phyloP scores from a whole-genome alignment of 2,329 filamentous ascomycete genomes.

The Simplicillium sp. region DNA sequence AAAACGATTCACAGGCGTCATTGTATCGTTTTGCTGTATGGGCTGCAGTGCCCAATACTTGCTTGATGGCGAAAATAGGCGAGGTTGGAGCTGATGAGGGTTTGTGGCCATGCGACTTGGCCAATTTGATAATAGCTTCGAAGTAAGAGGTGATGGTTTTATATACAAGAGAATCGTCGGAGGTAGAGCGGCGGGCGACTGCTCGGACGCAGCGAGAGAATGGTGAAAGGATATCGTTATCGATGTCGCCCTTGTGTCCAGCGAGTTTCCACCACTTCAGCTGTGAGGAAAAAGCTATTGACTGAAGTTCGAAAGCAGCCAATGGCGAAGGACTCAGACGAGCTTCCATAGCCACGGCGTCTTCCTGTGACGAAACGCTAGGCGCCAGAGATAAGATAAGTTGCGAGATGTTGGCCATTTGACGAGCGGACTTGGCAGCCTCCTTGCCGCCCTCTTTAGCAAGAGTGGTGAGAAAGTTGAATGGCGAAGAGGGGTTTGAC shows the following conservation, averaged over 20 bases:
- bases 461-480: conserved; percentile 42
- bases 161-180: conserved; percentile 26
- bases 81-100: conserved; percentile 27
- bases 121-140: conserved; percentile 17
- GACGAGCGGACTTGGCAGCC: conserved; percentile 49
- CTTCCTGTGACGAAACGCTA: conserved; percentile 54
- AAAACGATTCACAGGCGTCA: conserved; percentile 47
- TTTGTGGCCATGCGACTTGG: conserved; percentile 23
- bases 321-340: conserved; percentile 47
- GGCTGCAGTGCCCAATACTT: conserved; percentile 40
- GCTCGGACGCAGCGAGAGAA: conserved; percentile 54
- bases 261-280: conserved; percentile 58
- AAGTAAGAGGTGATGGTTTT: conserved; percentile 21
- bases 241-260: conserved; percentile 47
- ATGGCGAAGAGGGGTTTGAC: conserved; percentile 44
- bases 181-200: conserved; percentile 43
- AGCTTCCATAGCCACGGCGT: conserved; percentile 42
- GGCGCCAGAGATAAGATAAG: conserved; percentile 57
- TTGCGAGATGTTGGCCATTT: conserved; percentile 59
- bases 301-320: conserved; percentile 52
- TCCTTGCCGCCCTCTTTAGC: conserved; percentile 33
- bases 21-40: conserved; percentile 33
- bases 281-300: conserved; percentile 50
- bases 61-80: conserved; percentile 38
- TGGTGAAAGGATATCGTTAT: conserved; percentile 57